Evolutionary conservation across 768 basidiomycete species (phyloP).

Genomic region (Sutorius australiensis): DNA sequence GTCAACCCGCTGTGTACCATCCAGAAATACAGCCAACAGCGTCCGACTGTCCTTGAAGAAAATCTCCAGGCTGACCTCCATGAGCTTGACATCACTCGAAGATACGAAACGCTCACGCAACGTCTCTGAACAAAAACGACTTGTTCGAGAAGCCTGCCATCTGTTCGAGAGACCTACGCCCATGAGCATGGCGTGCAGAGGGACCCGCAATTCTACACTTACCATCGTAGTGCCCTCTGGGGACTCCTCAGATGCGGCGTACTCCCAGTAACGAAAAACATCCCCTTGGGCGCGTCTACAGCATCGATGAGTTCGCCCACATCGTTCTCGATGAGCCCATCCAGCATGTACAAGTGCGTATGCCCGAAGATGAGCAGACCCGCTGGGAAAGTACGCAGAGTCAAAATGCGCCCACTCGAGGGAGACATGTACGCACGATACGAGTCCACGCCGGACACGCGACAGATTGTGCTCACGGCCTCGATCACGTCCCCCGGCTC

Average conservation of each 20-base stretch:
- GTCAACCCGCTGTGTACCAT: slow-evolving; percentile 59
- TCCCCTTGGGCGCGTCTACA: slow-evolving; percentile 72
- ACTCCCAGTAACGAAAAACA: slow-evolving; percentile 84
- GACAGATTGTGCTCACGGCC: slow-evolving; percentile 79
- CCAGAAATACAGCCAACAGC: slow-evolving; percentile 76
- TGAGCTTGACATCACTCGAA: background rate
- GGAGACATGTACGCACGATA: slow-evolving; percentile 56
- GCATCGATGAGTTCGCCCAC: slow-evolving; percentile 88
- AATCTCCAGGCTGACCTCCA: slow-evolving; percentile 64
- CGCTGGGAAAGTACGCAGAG: slow-evolving; percentile 35
- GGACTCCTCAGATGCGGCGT: slow-evolving; percentile 75
- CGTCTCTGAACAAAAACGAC: slow-evolving; percentile 86
- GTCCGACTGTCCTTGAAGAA: slow-evolving; percentile 93
- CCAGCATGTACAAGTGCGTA: slow-evolving; percentile 84
- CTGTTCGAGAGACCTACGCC: slow-evolving; percentile 69
- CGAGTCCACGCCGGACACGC: slow-evolving; percentile 87
- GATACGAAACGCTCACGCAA: slow-evolving; percentile 58
- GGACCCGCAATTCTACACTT: slow-evolving; percentile 15
- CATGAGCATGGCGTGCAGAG: background rate
- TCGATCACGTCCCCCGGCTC: slow-evolving; percentile 90
- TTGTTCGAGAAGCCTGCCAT: slow-evolving; percentile 76
- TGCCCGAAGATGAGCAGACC: slow-evolving; percentile 85
- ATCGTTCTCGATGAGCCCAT: slow-evolving; percentile 84
- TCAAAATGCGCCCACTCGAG: background rate
- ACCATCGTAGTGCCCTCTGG: slow-evolving; percentile 84